Evolutionary conservation across 1,139 yeast species (phyloP).

Genomic region (Suhomyces atakaporum): DNA sequence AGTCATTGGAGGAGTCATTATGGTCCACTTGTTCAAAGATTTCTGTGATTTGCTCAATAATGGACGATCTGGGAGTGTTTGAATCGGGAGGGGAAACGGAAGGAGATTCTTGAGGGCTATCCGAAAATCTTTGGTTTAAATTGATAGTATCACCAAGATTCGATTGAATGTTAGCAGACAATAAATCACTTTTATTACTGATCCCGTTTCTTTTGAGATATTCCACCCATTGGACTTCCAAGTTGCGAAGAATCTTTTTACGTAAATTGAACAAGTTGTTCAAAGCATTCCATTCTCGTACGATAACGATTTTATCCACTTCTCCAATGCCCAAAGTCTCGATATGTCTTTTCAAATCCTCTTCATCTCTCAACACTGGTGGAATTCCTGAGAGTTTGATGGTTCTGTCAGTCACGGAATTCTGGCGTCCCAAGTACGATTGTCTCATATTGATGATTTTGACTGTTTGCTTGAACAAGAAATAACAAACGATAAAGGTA

Average conservation of each 20-base stretch:
- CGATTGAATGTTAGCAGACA: constrained; percentile 30
- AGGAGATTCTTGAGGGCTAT: constrained; percentile 14
- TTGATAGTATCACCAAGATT: constrained; percentile 32
- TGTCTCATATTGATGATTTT: constrained; percentile 78
- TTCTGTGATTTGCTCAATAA: constrained; percentile 26
- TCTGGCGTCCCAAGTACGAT: constrained; percentile 79
- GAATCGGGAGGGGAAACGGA: constrained; percentile 1
- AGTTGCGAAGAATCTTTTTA: constrained; percentile 48
- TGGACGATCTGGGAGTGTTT: constrained; percentile 14
- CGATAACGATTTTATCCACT: constrained; percentile 73
- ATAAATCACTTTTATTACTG: constrained; percentile 31
- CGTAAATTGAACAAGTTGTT: constrained; percentile 67
- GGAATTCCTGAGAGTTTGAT: constrained; percentile 92
- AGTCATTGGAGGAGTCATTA: constrained; percentile 20
- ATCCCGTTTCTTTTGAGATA: constrained; percentile 53
- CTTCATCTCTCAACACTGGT: constrained; percentile 69
- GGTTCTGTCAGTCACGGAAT: constrained; percentile 90
- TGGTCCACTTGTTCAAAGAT: constrained; percentile 8
- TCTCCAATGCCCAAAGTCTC: constrained; percentile 78
- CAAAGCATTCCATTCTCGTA: constrained; percentile 80
- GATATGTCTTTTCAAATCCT: constrained; percentile 68
- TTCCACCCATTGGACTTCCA: constrained; percentile 78
- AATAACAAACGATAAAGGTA: constrained; percentile 65
- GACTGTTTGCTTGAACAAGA: constrained; percentile 67
- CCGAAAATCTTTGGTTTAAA: constrained; percentile 16